phyloP scores from a whole-genome alignment of 164 flowering plant species.

The Stephania cephalantha region DNA sequence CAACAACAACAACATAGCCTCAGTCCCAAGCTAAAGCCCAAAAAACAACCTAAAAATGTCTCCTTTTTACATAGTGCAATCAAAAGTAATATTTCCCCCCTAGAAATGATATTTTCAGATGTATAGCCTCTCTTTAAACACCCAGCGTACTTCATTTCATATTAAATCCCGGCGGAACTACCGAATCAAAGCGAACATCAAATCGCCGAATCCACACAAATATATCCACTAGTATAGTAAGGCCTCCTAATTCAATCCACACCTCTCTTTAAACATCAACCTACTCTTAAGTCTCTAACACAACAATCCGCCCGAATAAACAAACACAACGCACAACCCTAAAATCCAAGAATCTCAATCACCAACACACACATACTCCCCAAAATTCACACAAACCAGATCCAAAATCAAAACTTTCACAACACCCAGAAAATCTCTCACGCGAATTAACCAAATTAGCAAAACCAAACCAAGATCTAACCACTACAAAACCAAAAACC shows the following conservation, averaged over 20 bases:
- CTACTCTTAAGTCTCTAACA: not conserved
- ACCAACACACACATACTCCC: not conserved
- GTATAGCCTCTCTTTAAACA: not conserved
- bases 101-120: no score
- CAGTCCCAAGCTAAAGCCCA: not conserved
- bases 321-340: not conserved
- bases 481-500: not conserved
- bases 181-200: not conserved
- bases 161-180: not conserved
- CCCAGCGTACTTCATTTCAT: not conserved
- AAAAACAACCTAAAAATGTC: not conserved
- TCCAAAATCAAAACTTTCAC: not conserved
- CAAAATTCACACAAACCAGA: not conserved
- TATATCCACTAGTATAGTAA: not conserved
- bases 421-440: not conserved
- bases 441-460: not conserved
- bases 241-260: not conserved
- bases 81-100: no score
- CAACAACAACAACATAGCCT: no score
- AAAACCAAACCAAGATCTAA: slow-evolving; percentile 12
- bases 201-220: not conserved
- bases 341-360: not conserved
- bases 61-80: no score
- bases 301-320: slow-evolving; percentile 1
- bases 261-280: not conserved